Evolutionary conservation across 345 rosid genomes (phyloP), one percentile per base, ranked within the genome.

Genomic region (Excoecaria cochinchinensis): DNA sequence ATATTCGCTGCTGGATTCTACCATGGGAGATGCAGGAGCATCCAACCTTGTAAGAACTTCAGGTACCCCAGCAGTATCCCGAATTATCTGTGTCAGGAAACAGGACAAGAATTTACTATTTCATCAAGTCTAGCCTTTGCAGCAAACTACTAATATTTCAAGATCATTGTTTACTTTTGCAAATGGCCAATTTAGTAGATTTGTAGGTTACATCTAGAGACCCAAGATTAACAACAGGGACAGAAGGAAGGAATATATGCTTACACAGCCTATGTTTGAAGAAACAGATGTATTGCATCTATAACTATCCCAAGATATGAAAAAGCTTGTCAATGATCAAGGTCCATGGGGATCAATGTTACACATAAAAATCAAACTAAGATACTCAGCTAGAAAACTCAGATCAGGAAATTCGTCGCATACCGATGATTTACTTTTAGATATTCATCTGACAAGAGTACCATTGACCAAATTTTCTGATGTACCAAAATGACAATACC

Each of bases 31-130:
- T 40, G 87, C 61, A 7, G 93, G 83, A 11, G 82, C 69, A 69
- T 88, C 98, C 80, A 89, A 72, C 86, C 92, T 88, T 61, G 96
- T 92, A 70, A 95, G 90, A 81, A 95, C 96, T 88, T 91, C 97
- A 55, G 98, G 97, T 64, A 86, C 71, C 81, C 98, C 98, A 16
- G 86, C 71, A 8, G 88, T 74, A 82, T 87, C 91, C 76, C 98
- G 88, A 53, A 88, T 83, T 77, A 94, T 89, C 98, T 94, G 88
- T 70, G 4, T 57, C 81, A 80, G 58, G 46, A 74, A 50, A 22
- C 14, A 47, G 21, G 19, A 63, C 16, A 70, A 74, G 19, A 21
- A 48, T 36, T 74, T 51, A 62, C 57, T 46, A 67, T 12, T 14
- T 6, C 36, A 56, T 56, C 4, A 51, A 24, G 67, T 16, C 52